Conservation (phyloP, 345 rosid genomes). For the Mercurialis annua region DNA sequence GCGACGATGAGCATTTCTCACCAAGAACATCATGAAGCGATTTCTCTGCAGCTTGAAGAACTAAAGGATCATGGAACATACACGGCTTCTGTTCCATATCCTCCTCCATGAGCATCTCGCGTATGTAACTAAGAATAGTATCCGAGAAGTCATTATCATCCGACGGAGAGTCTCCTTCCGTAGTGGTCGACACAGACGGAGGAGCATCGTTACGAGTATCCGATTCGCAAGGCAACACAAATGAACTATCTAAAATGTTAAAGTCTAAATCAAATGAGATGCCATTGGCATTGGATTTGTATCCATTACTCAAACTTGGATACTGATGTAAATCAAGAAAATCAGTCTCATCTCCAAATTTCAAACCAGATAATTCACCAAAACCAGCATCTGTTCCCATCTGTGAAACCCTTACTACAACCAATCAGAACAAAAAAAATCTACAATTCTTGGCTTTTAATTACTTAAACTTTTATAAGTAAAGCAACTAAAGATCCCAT, state of each 20-base stretch:
- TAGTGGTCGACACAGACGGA: constrained; percentile 15
- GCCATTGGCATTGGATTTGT: constrained; percentile 34
- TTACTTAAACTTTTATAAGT: background rate
- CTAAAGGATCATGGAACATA: constrained; percentile 48
- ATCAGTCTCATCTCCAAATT: constrained; percentile 11
- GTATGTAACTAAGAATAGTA: constrained; percentile 53
- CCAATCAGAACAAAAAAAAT: background rate
- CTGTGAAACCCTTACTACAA: constrained; percentile 8
- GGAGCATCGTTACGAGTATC: constrained; percentile 21
- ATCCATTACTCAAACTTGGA: constrained; percentile 27
- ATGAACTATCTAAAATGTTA: constrained; percentile 18
- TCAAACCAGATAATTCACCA: constrained; percentile 13
- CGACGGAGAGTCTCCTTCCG: constrained; percentile 41
- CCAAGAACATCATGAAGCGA: constrained; percentile 56
- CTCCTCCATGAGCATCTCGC: constrained; percentile 74
- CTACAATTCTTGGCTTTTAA: no score
- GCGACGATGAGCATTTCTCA: constrained; percentile 33
- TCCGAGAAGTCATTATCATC: constrained; percentile 49
- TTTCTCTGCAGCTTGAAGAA: constrained; percentile 60
- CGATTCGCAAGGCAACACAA: constrained; percentile 20
- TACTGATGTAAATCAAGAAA: constrained; percentile 5
- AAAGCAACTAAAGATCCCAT: background rate
- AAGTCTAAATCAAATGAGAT: constrained; percentile 31
- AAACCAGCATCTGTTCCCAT: constrained; percentile 27
- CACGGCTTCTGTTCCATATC: constrained; percentile 48